Conservation (phyloP, 768 basidiomycete species). For the Suillus subaureus region DNA sequence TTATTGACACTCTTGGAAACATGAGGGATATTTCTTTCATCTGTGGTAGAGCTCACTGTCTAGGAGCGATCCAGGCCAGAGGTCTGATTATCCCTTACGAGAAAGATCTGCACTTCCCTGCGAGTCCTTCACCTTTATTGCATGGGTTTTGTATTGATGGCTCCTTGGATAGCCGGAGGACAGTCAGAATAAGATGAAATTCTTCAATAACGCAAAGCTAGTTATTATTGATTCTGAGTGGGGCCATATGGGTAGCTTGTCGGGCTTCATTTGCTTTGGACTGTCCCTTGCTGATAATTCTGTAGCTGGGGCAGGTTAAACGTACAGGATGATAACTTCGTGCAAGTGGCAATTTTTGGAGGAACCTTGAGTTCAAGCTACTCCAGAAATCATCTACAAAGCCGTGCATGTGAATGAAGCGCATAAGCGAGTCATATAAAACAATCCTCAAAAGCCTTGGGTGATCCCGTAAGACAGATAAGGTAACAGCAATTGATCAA, state of each 20-base stretch:
- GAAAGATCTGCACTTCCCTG: no score
- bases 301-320: constrained; percentile 45
- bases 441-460: neutral
- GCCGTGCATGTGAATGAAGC: no score
- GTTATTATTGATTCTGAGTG: no score
- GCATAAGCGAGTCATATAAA: neutral
- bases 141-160: neutral
- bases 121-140: no score
- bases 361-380: constrained; percentile 23
- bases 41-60: no score
- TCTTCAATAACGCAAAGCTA: constrained; percentile 44
- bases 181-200: constrained; percentile 45
- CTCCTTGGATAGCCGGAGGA: constrained; percentile 48
- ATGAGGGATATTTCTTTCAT: no score
- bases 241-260: constrained; percentile 51
- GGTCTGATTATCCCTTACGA: no score
- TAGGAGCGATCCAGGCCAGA: no score
- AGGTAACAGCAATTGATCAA: neutral
- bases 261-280: neutral
- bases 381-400: neutral
- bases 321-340: constrained; percentile 35
- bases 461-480: neutral
- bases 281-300: no score
- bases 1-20: no score
- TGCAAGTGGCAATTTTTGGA: constrained; percentile 36